Conservation (phyloP, 805 yeast species). For the Sugiyamaella mastotermitis region DNA sequence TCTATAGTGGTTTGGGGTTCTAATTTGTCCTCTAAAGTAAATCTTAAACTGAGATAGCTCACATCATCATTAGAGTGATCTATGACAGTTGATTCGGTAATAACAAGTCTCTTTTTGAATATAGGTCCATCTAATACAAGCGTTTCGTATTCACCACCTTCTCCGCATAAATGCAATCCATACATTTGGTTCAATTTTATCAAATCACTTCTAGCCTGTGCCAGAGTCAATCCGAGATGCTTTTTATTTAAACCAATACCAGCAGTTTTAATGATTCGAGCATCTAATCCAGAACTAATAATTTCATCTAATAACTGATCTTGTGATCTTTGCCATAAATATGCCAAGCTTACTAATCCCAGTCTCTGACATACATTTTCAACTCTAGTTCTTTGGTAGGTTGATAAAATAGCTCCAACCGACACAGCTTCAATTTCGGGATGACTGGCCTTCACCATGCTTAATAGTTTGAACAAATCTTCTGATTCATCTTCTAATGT, state of each 20-base stretch:
- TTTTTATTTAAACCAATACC: slow-evolving; percentile 69
- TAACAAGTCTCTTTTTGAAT: slow-evolving; percentile 47
- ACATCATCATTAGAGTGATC: slow-evolving; percentile 60
- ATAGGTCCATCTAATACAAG: slow-evolving; percentile 87
- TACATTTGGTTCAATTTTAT: slow-evolving; percentile 48
- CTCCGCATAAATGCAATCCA: slow-evolving; percentile 94
- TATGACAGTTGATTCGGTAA: slow-evolving; percentile 37
- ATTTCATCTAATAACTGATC: slow-evolving; percentile 74
- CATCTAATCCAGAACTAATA: slow-evolving; percentile 62
- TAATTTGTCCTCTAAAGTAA: slow-evolving; percentile 37
- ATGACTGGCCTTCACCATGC: slow-evolving; percentile 41
- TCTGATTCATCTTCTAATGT: slow-evolving; percentile 83
- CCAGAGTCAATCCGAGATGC: slow-evolving; percentile 66
- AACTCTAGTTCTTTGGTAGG: slow-evolving; percentile 91
- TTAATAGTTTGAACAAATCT: slow-evolving; percentile 57
- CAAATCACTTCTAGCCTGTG: slow-evolving; percentile 55
- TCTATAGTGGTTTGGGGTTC: slow-evolving; percentile 5
- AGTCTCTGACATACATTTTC: slow-evolving; percentile 81
- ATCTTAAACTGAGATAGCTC: slow-evolving; percentile 54
- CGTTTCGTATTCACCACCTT: slow-evolving; percentile 98
- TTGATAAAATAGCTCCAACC: slow-evolving; percentile 92
- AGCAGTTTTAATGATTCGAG: slow-evolving; percentile 86
- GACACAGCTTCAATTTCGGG: slow-evolving; percentile 82
- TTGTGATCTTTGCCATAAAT: slow-evolving; percentile 88
- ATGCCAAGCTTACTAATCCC: slow-evolving; percentile 64